phyloP scores from a whole-genome alignment of 1,139 yeast species.

The Candida neerlandica region DNA sequence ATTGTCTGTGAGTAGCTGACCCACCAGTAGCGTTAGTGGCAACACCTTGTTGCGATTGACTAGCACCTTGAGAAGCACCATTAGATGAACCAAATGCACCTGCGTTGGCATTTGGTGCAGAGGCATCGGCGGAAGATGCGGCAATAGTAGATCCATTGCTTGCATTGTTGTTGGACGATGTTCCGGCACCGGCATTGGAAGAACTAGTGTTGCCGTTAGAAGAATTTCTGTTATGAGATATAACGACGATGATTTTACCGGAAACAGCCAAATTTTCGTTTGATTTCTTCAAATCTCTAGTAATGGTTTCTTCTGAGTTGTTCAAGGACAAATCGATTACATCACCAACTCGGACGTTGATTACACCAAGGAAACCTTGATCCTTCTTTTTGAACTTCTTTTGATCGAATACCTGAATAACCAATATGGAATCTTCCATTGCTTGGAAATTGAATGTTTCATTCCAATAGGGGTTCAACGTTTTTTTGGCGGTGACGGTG shows the following conservation, averaged over 20 bases:
- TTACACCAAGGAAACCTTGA: slow-evolving; percentile 98
- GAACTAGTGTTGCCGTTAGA: slow-evolving; percentile 7
- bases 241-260: slow-evolving; percentile 83
- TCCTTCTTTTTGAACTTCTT: slow-evolving; percentile 97
- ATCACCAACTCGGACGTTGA: slow-evolving; percentile 87
- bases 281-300: slow-evolving; percentile 88
- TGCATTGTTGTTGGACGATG: neutral
- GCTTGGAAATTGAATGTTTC: slow-evolving; percentile 82
- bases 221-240: slow-evolving; percentile 45
- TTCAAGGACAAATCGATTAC: slow-evolving; percentile 70
- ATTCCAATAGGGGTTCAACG: slow-evolving; percentile 97
- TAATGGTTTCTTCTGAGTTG: slow-evolving; percentile 78
- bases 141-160: slow-evolving; percentile 5
- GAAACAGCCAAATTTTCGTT: slow-evolving; percentile 90
- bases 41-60: neutral
- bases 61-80: slow-evolving; percentile 8
- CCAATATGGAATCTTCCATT: slow-evolving; percentile 81
- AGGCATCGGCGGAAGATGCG: slow-evolving; percentile 10
- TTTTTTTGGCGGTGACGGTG: slow-evolving; percentile 90
- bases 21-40: slow-evolving; percentile 22
- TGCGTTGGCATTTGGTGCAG: slow-evolving; percentile 5
- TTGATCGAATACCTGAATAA: slow-evolving; percentile 94
- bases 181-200: slow-evolving; percentile 9
- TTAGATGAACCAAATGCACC: neutral
- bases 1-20: slow-evolving; percentile 52